These are phyloP conservation scores for Cryphonectria naterciae DNA, from an alignment of 2,329 filamentous ascomycete species.

Conservation along the genomic window DNA sequence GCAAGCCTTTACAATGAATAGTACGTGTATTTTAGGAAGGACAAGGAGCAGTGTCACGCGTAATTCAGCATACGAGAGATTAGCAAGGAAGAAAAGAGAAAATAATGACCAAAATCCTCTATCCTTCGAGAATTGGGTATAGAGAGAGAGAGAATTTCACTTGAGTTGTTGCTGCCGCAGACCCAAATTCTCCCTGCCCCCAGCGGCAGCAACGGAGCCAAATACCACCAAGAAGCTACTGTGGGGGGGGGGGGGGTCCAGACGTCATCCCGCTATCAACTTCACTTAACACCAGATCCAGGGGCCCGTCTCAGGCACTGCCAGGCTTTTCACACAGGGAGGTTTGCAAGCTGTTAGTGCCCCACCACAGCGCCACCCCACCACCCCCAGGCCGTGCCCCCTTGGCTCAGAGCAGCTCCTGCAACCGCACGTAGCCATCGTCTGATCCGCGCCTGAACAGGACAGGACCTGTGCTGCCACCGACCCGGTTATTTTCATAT, in stretches of 20 bases:
- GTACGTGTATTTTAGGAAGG: not conserved
- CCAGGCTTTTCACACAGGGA: not conserved
- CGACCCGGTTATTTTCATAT: conserved; percentile 3
- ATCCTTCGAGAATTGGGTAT: too few species aligned
- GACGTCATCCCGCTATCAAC: conserved; percentile 4
- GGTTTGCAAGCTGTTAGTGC: conserved; percentile 11
- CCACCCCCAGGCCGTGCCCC: not conserved
- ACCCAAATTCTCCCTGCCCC: too few species aligned
- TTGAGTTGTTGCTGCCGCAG: too few species aligned
- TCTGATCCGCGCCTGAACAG: not conserved
- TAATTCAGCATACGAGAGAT: not conserved
- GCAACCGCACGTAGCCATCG: conserved; percentile 3
- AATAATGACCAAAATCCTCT: too few species aligned
- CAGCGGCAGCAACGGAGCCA: not conserved
- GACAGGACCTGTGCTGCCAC: not conserved
- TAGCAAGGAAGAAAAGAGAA: not conserved
- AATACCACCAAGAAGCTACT: not conserved
- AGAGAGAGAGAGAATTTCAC: too few species aligned
- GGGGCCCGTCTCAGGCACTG: not conserved
- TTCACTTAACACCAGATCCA: not conserved
- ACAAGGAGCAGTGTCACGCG: not conserved
- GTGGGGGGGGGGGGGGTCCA: not conserved
- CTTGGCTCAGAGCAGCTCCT: not conserved
- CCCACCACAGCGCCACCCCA: not conserved
- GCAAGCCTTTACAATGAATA: not conserved